Evolutionary conservation across 306 rosid genomes (phyloP).

Genomic region (Trifolium repens): DNA sequence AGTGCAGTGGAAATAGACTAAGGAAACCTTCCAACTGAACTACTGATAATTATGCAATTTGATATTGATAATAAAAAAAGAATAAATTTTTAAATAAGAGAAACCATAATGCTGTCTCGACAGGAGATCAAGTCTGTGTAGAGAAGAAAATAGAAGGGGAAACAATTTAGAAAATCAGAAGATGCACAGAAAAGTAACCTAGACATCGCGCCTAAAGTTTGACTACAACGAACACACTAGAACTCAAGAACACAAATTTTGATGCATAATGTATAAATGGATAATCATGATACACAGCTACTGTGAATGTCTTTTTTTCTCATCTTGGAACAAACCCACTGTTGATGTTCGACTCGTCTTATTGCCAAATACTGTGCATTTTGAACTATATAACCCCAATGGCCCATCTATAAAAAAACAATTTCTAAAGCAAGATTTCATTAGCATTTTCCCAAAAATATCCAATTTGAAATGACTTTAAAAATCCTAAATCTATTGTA

Average conservation of each 20-base stretch:
- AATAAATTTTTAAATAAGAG: conserved; percentile 13
- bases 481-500: conserved; percentile 31
- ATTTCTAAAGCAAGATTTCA: conserved; percentile 21
- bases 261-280: conserved; percentile 18
- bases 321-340: not conserved
- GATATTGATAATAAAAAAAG: not conserved
- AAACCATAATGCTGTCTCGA: conserved; percentile 1
- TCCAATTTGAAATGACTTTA: conserved; percentile 33
- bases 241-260: conserved; percentile 6
- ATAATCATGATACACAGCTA: conserved; percentile 1
- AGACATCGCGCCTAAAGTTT: not conserved
- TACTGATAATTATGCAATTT: conserved; percentile 13
- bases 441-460: conserved; percentile 23
- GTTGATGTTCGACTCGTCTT: not conserved
- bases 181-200: not conserved
- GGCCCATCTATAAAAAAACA: not conserved
- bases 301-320: conserved; percentile 5
- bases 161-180: too few species aligned
- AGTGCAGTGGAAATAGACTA: not conserved
- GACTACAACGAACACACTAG: conserved; percentile 14
- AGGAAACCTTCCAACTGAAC: not conserved
- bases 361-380: conserved; percentile 13
- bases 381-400: conserved; percentile 5
- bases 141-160: too few species aligned
- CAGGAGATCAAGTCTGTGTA: too few species aligned